phyloP scores from a whole-genome alignment of 768 basidiomycete species.

The Tulasnella sp. region DNA sequence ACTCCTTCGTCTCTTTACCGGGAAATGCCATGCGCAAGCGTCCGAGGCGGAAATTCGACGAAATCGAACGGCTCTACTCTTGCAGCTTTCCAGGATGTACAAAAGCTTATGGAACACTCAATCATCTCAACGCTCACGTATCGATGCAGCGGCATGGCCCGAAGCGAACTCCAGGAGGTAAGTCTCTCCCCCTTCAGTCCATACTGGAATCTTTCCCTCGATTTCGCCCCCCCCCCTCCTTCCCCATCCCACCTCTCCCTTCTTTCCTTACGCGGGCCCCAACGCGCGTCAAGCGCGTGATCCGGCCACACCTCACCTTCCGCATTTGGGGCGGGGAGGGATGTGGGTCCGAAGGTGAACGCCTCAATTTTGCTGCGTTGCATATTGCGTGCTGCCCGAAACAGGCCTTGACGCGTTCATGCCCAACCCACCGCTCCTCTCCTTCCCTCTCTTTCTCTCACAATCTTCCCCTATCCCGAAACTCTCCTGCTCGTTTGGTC shows the following conservation, averaged over 20 bases:
- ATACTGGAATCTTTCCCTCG: slow-evolving; percentile 2
- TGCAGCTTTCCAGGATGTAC: slow-evolving; percentile 42
- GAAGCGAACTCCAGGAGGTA: slow-evolving; percentile 87
- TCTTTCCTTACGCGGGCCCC: background rate
- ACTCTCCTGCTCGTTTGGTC: slow-evolving; percentile 5
- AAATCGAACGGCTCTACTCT: slow-evolving; percentile 30
- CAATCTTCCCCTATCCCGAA: slow-evolving; percentile 6
- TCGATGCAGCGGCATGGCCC: slow-evolving; percentile 96
- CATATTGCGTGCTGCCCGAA: background rate
- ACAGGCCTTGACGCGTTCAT: slow-evolving; percentile 3
- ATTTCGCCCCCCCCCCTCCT: background rate
- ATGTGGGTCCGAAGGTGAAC: background rate
- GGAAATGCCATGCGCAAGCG: slow-evolving; percentile 26
- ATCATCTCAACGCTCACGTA: slow-evolving; percentile 96
- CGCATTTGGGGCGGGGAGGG: background rate
- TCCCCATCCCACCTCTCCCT: background rate
- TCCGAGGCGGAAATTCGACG: slow-evolving; percentile 28
- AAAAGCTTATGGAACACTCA: slow-evolving; percentile 90
- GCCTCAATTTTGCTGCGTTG: slow-evolving; percentile 8
- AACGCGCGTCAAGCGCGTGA: slow-evolving; percentile 11
- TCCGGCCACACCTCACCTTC: slow-evolving; percentile 10
- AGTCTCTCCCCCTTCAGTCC: slow-evolving; percentile 35
- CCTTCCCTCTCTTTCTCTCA: background rate
- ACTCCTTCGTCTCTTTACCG: slow-evolving; percentile 27
- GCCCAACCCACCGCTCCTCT: background rate